Evolutionary conservation across 2,329 filamentous ascomycete species (phyloP), one percentile per base, ranked within the genome.

Genomic region (Setomelanomma holmii): DNA sequence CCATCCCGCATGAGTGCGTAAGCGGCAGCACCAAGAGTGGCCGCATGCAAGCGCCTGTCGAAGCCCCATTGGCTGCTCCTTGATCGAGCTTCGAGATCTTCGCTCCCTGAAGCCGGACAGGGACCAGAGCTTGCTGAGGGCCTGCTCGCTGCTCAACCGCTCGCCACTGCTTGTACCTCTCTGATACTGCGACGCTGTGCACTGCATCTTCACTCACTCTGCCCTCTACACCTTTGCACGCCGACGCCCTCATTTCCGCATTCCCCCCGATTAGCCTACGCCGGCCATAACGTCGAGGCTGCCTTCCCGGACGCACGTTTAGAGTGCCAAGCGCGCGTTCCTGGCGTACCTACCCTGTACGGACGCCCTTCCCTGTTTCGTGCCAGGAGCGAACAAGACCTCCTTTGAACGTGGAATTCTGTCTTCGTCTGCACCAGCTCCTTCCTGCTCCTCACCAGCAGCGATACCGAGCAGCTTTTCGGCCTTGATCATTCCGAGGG

Each of bases 251-350:
- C 49, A 36, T 51, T 49, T 45, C 24, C 42, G 12, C 53, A 24
- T 47, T 46, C 27, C 45, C 47, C 39, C 44, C 24, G 17, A 11
- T 14, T 30, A 30, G 27, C 27, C 27, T 30, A 14, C 27, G 27
- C 14, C 27, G 10, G 27, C 27, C 27, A 14, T 6, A 30, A 30
- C 33, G 43, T 40, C 24, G 44, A 38, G 34, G 34, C 50, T 49
- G 49, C 51, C 49, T 55, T 47, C 56, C 52, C n/a, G 45, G 20
- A 36, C 40, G 42, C 46, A 45, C 40, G 41, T 58, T 51, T 49
- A 56, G 27, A 47, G 51, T 56, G 61, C 63, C 62, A 64, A 63
- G 45, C 61, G 50, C 56, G 53, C 60, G 58, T 62, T 58, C 56
- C 61, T 64, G 56, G 54, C 47, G 47, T 52, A 33, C 51, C 51